These are phyloP conservation scores for Mortierella sp. DNA, from an alignment of 371 early-diverging fungal species.

Conservation along the genomic window DNA sequence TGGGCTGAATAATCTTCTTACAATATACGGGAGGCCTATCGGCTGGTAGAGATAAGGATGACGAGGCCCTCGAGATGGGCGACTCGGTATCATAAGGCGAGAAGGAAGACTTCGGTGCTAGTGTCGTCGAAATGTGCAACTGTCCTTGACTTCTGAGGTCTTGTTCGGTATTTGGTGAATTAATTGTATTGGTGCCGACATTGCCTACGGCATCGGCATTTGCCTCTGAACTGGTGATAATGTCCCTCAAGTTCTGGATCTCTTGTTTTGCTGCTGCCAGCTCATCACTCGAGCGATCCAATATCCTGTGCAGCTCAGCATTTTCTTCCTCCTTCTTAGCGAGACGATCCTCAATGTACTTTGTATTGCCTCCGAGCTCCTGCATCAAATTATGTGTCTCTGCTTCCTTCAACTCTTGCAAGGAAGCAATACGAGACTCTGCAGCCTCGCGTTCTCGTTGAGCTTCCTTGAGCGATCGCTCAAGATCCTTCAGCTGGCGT, in stretches of 20 bases:
- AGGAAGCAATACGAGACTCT: constrained; percentile 43
- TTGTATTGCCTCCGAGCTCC: constrained; percentile 51
- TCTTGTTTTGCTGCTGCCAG: constrained; percentile 44
- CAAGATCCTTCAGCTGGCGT: constrained; percentile 45
- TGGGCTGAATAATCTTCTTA: constrained; percentile 21
- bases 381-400: constrained; percentile 53
- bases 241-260: constrained; percentile 46
- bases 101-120: constrained; percentile 28
- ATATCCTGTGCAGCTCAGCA: constrained; percentile 55
- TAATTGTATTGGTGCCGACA: neutral
- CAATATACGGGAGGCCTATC: constrained; percentile 46
- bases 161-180: constrained; percentile 18
- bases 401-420: constrained; percentile 38
- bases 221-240: constrained; percentile 30
- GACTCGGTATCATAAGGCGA: constrained; percentile 40
- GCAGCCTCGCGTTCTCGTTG: constrained; percentile 42
- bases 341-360: constrained; percentile 50
- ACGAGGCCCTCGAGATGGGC: constrained; percentile 46
- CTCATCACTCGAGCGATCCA: constrained; percentile 51
- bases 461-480: constrained; percentile 52
- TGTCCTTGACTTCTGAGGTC: constrained; percentile 17
- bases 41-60: constrained; percentile 38
- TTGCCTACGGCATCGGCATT: constrained; percentile 5
- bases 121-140: constrained; percentile 25
- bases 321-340: constrained; percentile 60